These are phyloP conservation scores for Fusarium napiforme DNA, from an alignment of 2,329 filamentous ascomycete species.

Conservation along the genomic window DNA sequence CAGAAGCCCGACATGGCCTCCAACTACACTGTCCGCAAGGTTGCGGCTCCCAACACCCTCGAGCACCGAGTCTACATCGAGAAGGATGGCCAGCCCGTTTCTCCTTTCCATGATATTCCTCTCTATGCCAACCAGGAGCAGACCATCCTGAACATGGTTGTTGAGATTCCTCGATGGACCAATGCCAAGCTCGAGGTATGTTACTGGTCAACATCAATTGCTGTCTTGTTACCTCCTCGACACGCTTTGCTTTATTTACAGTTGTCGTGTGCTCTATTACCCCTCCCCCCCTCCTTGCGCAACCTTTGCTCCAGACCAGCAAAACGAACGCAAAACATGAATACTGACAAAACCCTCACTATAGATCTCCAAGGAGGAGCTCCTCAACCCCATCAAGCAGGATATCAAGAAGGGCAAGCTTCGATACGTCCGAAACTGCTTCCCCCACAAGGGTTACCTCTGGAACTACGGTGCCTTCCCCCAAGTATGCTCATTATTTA, in stretches of 20 bases:
- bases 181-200: constrained; percentile 99
- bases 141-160: constrained; percentile 98
- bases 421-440: constrained; percentile 99
- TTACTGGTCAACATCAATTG: background rate
- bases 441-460: constrained; percentile 99
- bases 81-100: constrained; percentile 94
- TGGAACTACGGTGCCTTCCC: constrained; percentile 99
- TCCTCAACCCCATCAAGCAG: constrained; percentile 99
- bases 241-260: background rate
- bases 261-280: constrained; percentile 32
- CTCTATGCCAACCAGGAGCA: constrained; percentile 97
- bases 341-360: constrained; percentile 38
- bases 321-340: background rate
- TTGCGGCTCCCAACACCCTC: constrained; percentile 89
- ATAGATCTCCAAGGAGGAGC: constrained; percentile 98
- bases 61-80: constrained; percentile 98
- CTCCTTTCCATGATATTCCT: constrained; percentile 98
- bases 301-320: constrained; percentile 14
- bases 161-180: constrained; percentile 99
- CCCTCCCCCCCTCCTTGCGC: constrained; percentile 25
- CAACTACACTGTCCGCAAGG: constrained; percentile 83
- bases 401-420: constrained; percentile 99
- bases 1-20: constrained; percentile 62
- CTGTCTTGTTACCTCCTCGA: background rate
- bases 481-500: constrained; percentile 69